Conservation (phyloP, 2,329 filamentous ascomycete species). For the Tolypocladium ophioglossoides region DNA sequence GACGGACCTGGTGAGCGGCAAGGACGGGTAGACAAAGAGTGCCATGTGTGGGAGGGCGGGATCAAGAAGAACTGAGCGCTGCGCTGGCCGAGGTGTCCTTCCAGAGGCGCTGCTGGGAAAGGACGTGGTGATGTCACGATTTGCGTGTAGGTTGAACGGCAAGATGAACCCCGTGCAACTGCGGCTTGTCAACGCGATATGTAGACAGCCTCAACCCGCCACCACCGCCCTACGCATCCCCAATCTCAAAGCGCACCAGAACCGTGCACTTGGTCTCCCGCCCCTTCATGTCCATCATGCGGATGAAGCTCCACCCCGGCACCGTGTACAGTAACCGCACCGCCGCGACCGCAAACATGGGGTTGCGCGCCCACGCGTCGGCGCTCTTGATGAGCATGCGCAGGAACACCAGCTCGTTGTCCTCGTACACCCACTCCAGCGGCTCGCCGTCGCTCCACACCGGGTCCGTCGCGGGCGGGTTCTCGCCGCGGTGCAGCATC, state of each 20-base stretch:
- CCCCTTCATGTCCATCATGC: slow-evolving; percentile 55
- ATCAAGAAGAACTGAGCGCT: no score
- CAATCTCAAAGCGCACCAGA: slow-evolving; percentile 49
- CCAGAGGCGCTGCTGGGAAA: no score
- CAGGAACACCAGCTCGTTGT: slow-evolving; percentile 55
- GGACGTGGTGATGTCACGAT: no score
- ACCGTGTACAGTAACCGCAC: slow-evolving; percentile 47
- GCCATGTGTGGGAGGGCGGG: no score
- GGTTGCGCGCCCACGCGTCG: slow-evolving; percentile 50
- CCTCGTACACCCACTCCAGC: slow-evolving; percentile 58
- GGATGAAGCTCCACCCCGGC: slow-evolving; percentile 51
- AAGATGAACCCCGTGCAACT: no score
- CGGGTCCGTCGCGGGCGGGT: slow-evolving; percentile 48
- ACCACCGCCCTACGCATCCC: slow-evolving; percentile 17
- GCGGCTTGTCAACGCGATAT: no score
- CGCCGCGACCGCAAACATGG: slow-evolving; percentile 49
- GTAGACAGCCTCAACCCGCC: no score
- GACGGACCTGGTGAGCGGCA: no score
- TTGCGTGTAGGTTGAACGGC: no score
- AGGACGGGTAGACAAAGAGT: no score
- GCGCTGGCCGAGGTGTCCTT: no score
- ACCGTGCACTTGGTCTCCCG: slow-evolving; percentile 52
- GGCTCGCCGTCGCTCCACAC: slow-evolving; percentile 57
- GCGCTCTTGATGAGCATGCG: slow-evolving; percentile 58
- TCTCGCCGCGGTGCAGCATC: slow-evolving; percentile 46